A percentile compares a stretch with the other conserved stretches of the same genome.
These are phyloP conservation scores for Cyclocybe cylindracea DNA, from an alignment of 768 basidiomycete species.

Conservation along the genomic window DNA sequence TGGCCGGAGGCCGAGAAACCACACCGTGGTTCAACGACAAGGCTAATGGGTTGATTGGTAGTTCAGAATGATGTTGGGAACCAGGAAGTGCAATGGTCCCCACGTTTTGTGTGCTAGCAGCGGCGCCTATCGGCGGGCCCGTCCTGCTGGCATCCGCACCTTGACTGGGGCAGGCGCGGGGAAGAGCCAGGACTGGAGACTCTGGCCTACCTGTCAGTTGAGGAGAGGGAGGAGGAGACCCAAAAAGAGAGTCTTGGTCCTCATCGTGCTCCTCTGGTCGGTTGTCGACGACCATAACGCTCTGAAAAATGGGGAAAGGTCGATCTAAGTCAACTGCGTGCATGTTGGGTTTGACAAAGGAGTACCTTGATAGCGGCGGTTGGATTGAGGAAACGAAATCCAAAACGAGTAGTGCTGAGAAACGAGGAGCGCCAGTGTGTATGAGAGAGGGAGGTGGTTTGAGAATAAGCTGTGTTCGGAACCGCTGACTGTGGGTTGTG, in stretches of 20 bases:
- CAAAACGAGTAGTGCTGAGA: no score
- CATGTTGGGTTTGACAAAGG: no score
- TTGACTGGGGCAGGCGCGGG: slow-evolving; percentile 36
- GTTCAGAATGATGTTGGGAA: slow-evolving; percentile 88
- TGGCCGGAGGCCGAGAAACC: slow-evolving; percentile 42
- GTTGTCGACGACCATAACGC: neutral
- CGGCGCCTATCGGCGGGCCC: slow-evolving; percentile 12
- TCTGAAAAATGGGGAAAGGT: neutral
- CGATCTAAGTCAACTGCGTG: no score
- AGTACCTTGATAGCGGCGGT: no score
- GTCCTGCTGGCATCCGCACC: slow-evolving; percentile 14
- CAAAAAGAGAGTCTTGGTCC: slow-evolving; percentile 78
- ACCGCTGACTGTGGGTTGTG: no score
- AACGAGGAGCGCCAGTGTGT: no score
- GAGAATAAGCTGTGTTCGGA: no score
- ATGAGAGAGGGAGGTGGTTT: no score
- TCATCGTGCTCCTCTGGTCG: slow-evolving; percentile 15
- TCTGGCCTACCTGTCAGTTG: slow-evolving; percentile 69
- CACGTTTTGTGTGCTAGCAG: slow-evolving; percentile 76
- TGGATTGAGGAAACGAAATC: no score
- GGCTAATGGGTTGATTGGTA: slow-evolving; percentile 79
- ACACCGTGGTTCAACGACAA: slow-evolving; percentile 49
- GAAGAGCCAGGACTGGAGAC: slow-evolving; percentile 60
- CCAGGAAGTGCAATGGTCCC: slow-evolving; percentile 98
- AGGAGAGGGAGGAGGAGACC: slow-evolving; percentile 75